Evolutionary conservation across 129 eudicot genomes (phyloP).

Genomic region (Flaveria bidentis): DNA sequence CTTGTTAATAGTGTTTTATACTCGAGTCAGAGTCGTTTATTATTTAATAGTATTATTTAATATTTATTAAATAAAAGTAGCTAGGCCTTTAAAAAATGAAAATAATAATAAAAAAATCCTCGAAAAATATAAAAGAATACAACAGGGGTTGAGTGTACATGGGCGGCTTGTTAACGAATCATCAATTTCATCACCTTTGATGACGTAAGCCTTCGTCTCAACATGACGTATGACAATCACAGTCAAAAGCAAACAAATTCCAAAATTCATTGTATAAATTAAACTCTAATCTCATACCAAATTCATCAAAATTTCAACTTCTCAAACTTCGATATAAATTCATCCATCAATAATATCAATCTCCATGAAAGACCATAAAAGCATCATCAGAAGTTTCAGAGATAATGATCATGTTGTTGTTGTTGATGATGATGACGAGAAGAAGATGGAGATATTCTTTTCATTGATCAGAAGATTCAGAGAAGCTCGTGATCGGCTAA

Average conservation of each 20-base stretch:
- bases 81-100: no score
- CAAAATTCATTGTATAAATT: neutral
- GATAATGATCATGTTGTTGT: no score
- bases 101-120: no score
- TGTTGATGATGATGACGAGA: slow-evolving; percentile 20
- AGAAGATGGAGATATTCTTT: slow-evolving; percentile 52
- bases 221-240: neutral
- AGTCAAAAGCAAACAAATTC: neutral
- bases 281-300: neutral
- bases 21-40: no score
- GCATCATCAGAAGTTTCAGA: neutral
- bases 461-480: slow-evolving; percentile 33
- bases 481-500: slow-evolving; percentile 31
- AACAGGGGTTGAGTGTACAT: no score
- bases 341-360: no score
- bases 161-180: neutral
- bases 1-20: no score
- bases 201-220: neutral
- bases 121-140: no score
- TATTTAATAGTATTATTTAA: no score
- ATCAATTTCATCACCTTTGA: neutral
- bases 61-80: no score
- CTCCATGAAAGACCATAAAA: slow-evolving; percentile 25
- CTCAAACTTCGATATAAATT: no score
- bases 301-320: neutral